phyloP scores from a whole-genome alignment of 2,329 filamentous ascomycete species.

The Hypoxylon sp. region DNA sequence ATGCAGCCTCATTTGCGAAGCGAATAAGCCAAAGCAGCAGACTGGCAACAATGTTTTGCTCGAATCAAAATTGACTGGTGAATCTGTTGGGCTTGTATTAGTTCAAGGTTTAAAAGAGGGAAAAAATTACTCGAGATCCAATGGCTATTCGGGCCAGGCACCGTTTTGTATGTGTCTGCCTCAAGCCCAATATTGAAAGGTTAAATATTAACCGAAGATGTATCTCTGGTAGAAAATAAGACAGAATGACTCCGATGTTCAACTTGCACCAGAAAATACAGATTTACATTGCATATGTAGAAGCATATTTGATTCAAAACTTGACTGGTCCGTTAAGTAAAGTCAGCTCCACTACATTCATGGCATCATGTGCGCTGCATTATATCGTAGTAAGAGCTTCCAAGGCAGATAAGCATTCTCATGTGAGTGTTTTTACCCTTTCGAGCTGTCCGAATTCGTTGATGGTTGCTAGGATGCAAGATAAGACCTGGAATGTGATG shows the following conservation, averaged over 20 bases:
- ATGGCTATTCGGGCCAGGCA: slow-evolving; percentile 21
- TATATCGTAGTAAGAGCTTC: slow-evolving; percentile 34
- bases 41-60: slow-evolving; percentile 2
- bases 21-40: slow-evolving; percentile 21
- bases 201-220: slow-evolving; percentile 3
- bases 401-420: slow-evolving; percentile 41
- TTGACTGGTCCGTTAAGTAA: slow-evolving; percentile 5
- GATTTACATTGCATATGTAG: slow-evolving; percentile 6
- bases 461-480: slow-evolving; percentile 41
- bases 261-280: slow-evolving; percentile 20
- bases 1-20: slow-evolving; percentile 34
- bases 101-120: slow-evolving; percentile 26
- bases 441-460: slow-evolving; percentile 50
- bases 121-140: slow-evolving; percentile 10
- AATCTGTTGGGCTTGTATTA: slow-evolving; percentile 33
- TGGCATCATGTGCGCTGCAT: slow-evolving; percentile 48
- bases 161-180: slow-evolving; percentile 4
- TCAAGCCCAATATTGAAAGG: background rate
- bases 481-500: slow-evolving; percentile 48
- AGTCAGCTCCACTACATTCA: slow-evolving; percentile 35
- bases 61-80: slow-evolving; percentile 27
- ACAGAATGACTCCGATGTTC: background rate
- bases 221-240: background rate
- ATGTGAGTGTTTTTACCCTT: slow-evolving; percentile 41
- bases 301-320: background rate